Percentiles rank a stretch among this genome's conserved stretches.
phyloP scores from a whole-genome alignment of 805 yeast genomes.

The Candida xiaguanensis region DNA sequence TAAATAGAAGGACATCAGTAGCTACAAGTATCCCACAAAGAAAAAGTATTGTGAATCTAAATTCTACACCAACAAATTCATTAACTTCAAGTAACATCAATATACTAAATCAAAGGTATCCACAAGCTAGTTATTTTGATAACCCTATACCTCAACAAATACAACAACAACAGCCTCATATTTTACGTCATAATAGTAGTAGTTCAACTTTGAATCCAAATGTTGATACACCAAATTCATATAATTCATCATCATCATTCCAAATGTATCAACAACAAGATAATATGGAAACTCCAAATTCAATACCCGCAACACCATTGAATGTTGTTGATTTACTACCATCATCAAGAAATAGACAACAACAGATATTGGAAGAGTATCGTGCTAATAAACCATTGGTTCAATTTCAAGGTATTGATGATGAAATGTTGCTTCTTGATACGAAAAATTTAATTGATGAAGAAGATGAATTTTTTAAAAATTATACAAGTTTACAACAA shows the following conservation, averaged over 20 bases:
- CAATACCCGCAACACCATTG: conserved; percentile 13
- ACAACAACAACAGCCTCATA: conserved; percentile 5
- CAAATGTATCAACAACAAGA: conserved; percentile 6
- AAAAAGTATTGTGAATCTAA: conserved; percentile 1
- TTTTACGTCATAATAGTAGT: conserved; percentile 10
- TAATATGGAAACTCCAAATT: conserved; percentile 6
- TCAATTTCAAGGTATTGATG: conserved; percentile 10
- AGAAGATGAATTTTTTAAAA: conserved; percentile 10
- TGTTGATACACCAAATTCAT: conserved; percentile 9
- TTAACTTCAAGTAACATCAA: conserved; percentile 23
- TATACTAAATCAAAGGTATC: conserved; percentile 19
- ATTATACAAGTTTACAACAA: conserved; percentile 9
- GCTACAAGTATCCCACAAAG: conserved; percentile 4
- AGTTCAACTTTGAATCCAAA: conserved; percentile 4
- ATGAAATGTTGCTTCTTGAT: conserved; percentile 10
- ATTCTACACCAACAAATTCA: conserved; percentile 10
- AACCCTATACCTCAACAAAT: conserved; percentile 8
- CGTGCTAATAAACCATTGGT: conserved; percentile 10
- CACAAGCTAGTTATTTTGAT: conserved; percentile 17
- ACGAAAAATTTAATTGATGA: not conserved
- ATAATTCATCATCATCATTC: conserved; percentile 8
- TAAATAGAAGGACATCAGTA: conserved; percentile 12
- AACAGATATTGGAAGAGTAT: conserved; percentile 8
- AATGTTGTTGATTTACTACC: conserved; percentile 13
- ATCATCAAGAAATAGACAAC: not conserved